Evolutionary conservation across 73 alveolate species (phyloP), one percentile per base, ranked within the genome.

Genomic region (Paraurostyla sp.): DNA sequence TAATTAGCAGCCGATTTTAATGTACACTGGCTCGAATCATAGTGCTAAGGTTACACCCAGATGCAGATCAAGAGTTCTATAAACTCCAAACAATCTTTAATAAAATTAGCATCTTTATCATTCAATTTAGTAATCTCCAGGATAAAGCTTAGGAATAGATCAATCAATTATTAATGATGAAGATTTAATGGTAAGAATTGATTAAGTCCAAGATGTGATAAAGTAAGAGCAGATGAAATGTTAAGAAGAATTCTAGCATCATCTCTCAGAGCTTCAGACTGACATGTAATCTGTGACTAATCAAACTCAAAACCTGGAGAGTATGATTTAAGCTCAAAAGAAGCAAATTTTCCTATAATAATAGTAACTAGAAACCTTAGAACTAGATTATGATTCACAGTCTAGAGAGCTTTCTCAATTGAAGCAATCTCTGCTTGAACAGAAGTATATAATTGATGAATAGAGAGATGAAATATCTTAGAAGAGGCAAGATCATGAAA

Each of bases 1-100:
- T n/a, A n/a, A n/a, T n/a, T n/a, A n/a, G n/a, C n/a, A n/a, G n/a
- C n/a, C n/a, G n/a, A n/a, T n/a, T n/a, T n/a, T n/a, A n/a, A n/a
- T n/a, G n/a, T n/a, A n/a, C n/a, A n/a, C n/a, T n/a, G n/a, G n/a
- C n/a, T n/a, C n/a, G n/a, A n/a, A n/a, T n/a, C n/a, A 60, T 60
- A 60, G 78, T 60, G 78, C 78, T 27, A 60, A 60, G 25, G 78
- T 60, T 4, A 60, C 78, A 27, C 78, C 78, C 32, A 60, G 78
- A 33, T 9, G 78, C 25, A 25, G 78, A 30, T 60, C 78, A 13
- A 18, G 78, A 60, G 78, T 60, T 7, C 7, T 60, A 7, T 23
- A 60, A 23, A 60, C 49, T 30, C 78, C 78, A 27, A 60, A 60
- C 25, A 29, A 60, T 9, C 6, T n/a, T n/a, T n/a, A n/a, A n/a